Base-by-base conservation (phyloP, 1,284 basidiomycete species). In the Trichosporon ovoides region DNA sequence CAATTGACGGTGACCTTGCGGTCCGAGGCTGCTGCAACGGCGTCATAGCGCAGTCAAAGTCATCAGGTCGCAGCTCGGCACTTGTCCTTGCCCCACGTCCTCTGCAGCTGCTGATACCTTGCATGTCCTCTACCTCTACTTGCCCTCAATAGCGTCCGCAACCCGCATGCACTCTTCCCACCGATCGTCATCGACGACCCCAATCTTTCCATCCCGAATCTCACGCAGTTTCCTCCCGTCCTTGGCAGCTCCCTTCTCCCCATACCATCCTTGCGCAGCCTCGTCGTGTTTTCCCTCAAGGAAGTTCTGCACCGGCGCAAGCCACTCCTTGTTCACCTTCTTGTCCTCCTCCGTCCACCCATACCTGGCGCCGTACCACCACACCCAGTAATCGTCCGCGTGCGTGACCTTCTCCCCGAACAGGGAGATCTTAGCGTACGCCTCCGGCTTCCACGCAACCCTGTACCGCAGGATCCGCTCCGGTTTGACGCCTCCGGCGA, bases 381-480 rank as follows among this genome's bases (percentile, higher is more conserved):
- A 67, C 13, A 58, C 50, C 56, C 63, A 62, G 34, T 59, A 61
- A 53, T 65, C 63, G 55, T 67, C 66, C 2, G 66, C 60, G 53
- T 67, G 66, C 13, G 66, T 61, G 7, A 67, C 61, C 12, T 51
- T 31, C 13, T 55, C 37, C 4, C 56, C 53, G 40, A 36, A 55
- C 43, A 19, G 38, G 50, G 43, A 52, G 11, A 55, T 43, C 13
- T 53, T 24, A 13, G 35, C 34, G 19, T 37, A 40, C 24, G 31
- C 33, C 19, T 28, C 33, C 9, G 59, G 38, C 48, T 55, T 54
- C 61, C 63, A 64, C 20, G 61, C 62, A 11, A 65, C 28, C 14
- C 66, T 55, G 59, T 64, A 67, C 12, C 66, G 56, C 16, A 67
- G 55, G 5, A 67, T 33, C 12, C 56, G 43, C 18, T 57, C 52